Percentiles rank a stretch among this genome's conserved stretches.
phyloP scores from a whole-genome alignment of 352 stramenopile genomes.

The Phytophthora meadii region DNA sequence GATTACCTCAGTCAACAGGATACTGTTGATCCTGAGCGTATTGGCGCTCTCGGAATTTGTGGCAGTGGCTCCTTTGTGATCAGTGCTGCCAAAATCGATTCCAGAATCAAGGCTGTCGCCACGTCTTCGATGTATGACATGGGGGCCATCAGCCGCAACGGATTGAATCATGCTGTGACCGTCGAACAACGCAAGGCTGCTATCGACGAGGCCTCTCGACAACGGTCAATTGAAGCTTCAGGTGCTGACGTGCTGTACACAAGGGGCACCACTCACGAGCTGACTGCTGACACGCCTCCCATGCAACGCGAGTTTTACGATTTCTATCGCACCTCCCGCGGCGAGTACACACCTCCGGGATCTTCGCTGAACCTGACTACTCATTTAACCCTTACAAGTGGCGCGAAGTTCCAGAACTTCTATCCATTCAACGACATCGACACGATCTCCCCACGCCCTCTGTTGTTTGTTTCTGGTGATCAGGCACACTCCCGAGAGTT shows the following conservation, averaged over 20 bases:
- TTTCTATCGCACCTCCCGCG: constrained; percentile 22
- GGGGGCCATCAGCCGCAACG: constrained; percentile 3
- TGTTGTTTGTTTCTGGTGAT: constrained; percentile 18
- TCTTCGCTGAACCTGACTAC: constrained; percentile 11
- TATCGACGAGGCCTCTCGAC: background rate
- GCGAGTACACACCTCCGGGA: constrained; percentile 13
- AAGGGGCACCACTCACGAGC: constrained; percentile 9
- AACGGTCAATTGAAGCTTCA: constrained; percentile 10
- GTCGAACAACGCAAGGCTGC: constrained; percentile 9
- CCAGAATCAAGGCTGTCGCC: constrained; percentile 19
- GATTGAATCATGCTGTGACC: constrained; percentile 5
- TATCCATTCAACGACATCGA: constrained; percentile 32
- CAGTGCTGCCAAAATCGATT: constrained; percentile 29
- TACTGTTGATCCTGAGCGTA: constrained; percentile 10
- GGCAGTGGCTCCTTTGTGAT: constrained; percentile 18
- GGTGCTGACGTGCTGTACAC: constrained; percentile 10
- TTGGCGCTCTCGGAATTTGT: constrained; percentile 21
- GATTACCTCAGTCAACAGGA: constrained; percentile 16
- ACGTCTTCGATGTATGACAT: constrained; percentile 27
- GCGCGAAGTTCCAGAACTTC: constrained; percentile 22
- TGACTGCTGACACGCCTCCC: constrained; percentile 2
- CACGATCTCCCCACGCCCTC: constrained; percentile 20
- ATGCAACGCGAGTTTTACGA: constrained; percentile 26
- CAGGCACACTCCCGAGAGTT: constrained; percentile 19
- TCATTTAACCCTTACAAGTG: constrained; percentile 6